Evolutionary conservation across 495 filamentous ascomycete species (phyloP).

Genomic region (Hypoxylon subgilvum): DNA sequence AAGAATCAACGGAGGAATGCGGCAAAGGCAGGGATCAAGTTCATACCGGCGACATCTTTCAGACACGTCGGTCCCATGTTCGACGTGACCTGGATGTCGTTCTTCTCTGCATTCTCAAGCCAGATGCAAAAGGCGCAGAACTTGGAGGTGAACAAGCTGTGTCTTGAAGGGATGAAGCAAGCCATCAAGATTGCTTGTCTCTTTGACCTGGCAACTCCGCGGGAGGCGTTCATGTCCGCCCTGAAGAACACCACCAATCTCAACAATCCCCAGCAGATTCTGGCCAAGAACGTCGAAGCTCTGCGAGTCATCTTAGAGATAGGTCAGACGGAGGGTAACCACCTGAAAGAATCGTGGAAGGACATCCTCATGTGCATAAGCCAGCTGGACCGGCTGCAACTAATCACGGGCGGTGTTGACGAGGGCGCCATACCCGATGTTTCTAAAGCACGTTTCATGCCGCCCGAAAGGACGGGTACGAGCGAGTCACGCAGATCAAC

Average conservation of each 20-base stretch:
- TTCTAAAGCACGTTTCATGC: constrained; percentile 76
- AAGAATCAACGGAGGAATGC: constrained; percentile 80
- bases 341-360: constrained; percentile 87
- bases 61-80: constrained; percentile 99
- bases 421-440: constrained; percentile 92
- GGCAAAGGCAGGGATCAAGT: constrained; percentile 71
- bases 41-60: constrained; percentile 89
- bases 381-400: constrained; percentile 92
- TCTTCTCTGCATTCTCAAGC: constrained; percentile 89
- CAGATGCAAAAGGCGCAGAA: constrained; percentile 91
- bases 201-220: constrained; percentile 88
- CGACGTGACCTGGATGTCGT: constrained; percentile 98
- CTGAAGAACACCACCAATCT: constrained; percentile 93
- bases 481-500: constrained; percentile 68
- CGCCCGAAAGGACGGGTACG: constrained; percentile 55
- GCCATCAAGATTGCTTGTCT: constrained; percentile 90
- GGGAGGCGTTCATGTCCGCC: constrained; percentile 92
- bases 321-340: constrained; percentile 88
- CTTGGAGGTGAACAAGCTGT: constrained; percentile 84
- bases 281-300: constrained; percentile 93
- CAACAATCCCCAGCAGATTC: constrained; percentile 94
- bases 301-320: constrained; percentile 89
- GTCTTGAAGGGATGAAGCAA: constrained; percentile 93
- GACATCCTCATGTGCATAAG: constrained; percentile 95
- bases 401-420: constrained; percentile 93